Base-by-base conservation (phyloP, 306 rosid species). In the Lathyrus tuberosus region DNA sequence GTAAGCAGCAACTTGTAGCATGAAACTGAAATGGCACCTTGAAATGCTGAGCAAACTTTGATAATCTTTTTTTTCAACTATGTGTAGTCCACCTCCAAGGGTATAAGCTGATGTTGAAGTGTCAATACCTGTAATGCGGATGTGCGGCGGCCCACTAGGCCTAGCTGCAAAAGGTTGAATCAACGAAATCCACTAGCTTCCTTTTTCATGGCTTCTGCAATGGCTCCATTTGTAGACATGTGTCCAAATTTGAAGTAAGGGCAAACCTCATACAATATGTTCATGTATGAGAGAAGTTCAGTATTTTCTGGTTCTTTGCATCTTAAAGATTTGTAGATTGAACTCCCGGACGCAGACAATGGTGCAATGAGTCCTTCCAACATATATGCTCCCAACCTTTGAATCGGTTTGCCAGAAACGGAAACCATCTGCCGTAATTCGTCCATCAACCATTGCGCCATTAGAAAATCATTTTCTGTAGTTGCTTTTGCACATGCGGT, bases 141-240 rank as follows among this genome's bases (percentile, higher is more conserved):
- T 95, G 62, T 86, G 96, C 11, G 99, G 99, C 1, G 99, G 99
- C 15, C 99, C 96, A 30, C 97, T 92, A 13, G 99, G 97, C 78
- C 97, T 81, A 62, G 96, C 88, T 51, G 99, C 96, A 77, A 95
- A 95, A 73, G 99, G 97, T 69, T 87, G 97, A 73, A 95, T 95
- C 66, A 95, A 79, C 60, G 97, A 89, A 73, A 88, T 61, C 99
- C 99, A 95, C 37, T 95, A 97, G 74, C 96, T 86, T 66, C 99
- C 99, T 78, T 81, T 76, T 91, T 95, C 97, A 89, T 89, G 46
- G 99, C 99, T 76, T 95, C 99, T 48, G 99, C 99, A 60, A 95
- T 95, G 54, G 99, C 99, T 69, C 97, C 99, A 71, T 91, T 95
- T 8, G 97, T 97, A 43, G 99, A 87, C 97, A 95, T 89, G 86